phyloP scores from a whole-genome alignment of 1,284 basidiomycete genomes.

The Naganishia liquefaciens region DNA sequence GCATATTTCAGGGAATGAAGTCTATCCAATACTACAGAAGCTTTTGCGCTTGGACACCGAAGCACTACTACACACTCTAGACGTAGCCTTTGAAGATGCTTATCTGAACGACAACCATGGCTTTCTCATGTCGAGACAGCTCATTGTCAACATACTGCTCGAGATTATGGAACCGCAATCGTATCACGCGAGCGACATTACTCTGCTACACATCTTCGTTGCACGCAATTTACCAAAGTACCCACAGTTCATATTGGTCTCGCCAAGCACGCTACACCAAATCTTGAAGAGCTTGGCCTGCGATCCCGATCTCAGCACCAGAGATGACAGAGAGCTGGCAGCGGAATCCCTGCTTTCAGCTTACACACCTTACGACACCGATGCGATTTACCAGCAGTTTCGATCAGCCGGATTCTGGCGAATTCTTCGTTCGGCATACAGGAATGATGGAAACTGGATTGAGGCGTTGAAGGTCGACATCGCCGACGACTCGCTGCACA shows the following conservation, averaged over 20 bases:
- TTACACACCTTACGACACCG: constrained; percentile 78
- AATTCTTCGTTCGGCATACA: constrained; percentile 78
- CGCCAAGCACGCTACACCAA: constrained; percentile 67
- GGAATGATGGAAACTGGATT: constrained; percentile 74
- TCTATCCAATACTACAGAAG: constrained; percentile 60
- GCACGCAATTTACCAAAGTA: constrained; percentile 97
- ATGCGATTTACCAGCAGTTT: constrained; percentile 69
- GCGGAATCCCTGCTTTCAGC: constrained; percentile 91
- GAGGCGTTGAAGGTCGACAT: constrained; percentile 71
- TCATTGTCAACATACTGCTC: constrained; percentile 80
- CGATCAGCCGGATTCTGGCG: constrained; percentile 84
- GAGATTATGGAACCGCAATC: constrained; percentile 65
- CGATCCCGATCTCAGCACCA: constrained; percentile 70
- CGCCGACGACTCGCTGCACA: constrained; percentile 69
- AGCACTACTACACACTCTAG: constrained; percentile 88
- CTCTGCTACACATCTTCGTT: constrained; percentile 91
- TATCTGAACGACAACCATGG: constrained; percentile 78
- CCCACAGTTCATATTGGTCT: constrained; percentile 77
- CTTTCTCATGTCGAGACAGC: constrained; percentile 67
- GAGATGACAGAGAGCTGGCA: constrained; percentile 92
- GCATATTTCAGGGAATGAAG: neutral
- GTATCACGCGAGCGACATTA: constrained; percentile 61
- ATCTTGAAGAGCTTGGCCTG: constrained; percentile 76
- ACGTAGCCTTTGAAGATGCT: constrained; percentile 90
- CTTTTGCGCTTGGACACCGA: constrained; percentile 89